phyloP scores from a whole-genome alignment of 73 alveolate genomes.

The Paraurostyla sp. region DNA sequence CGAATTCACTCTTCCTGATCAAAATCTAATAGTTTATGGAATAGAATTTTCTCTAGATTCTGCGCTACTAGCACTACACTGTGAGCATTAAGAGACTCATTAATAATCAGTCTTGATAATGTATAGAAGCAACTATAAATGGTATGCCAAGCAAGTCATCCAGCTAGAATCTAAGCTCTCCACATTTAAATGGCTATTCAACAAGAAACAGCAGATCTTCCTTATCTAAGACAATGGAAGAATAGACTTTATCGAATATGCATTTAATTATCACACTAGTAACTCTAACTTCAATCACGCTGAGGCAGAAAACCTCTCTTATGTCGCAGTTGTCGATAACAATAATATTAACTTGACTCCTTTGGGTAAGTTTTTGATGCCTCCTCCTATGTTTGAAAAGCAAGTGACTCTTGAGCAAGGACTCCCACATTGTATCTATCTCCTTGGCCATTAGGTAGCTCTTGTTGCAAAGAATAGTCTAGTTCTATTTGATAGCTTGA shows the following conservation, averaged over 20 bases:
- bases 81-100: background rate
- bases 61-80: slow-evolving; percentile 59
- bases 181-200: slow-evolving; percentile 57
- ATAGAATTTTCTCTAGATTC: slow-evolving; percentile 52
- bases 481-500: background rate
- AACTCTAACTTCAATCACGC: slow-evolving; percentile 17
- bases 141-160: slow-evolving; percentile 80
- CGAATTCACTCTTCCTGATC: slow-evolving; percentile 83
- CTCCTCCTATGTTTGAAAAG: slow-evolving; percentile 77
- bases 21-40: slow-evolving; percentile 20
- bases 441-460: slow-evolving; percentile 8
- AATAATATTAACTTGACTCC: slow-evolving; percentile 68
- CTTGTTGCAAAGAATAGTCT: background rate
- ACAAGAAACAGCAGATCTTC: slow-evolving; percentile 40
- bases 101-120: slow-evolving; percentile 48
- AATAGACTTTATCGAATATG: slow-evolving; percentile 53
- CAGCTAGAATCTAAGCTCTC: background rate
- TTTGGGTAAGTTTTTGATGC: slow-evolving; percentile 65
- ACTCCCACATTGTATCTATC: slow-evolving; percentile 10
- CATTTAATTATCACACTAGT: slow-evolving; percentile 52
- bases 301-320: slow-evolving; percentile 11
- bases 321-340: slow-evolving; percentile 63
- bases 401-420: background rate
- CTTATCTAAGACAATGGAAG: slow-evolving; percentile 36
- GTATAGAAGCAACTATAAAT: slow-evolving; percentile 83